Evolutionary conservation across 2,329 filamentous ascomycete genomes (phyloP).

Genomic region (Colletotrichum sublineola): DNA sequence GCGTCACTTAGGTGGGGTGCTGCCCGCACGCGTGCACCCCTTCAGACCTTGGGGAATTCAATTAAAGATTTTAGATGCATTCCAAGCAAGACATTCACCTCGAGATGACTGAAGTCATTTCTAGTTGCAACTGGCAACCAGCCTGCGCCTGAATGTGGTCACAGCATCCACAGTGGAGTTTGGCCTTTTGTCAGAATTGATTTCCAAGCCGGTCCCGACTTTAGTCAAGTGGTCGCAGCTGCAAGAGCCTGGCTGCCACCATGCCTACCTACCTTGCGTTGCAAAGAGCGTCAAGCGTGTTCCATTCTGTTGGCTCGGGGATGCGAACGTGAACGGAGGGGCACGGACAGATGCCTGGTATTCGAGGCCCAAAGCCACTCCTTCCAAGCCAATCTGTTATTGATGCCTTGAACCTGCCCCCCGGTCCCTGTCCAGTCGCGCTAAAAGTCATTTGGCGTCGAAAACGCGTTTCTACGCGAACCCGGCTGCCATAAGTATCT

Average conservation of each 20-base stretch:
- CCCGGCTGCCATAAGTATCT: conserved; percentile 40
- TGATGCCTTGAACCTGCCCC: conserved; percentile 42
- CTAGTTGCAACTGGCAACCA: conserved; percentile 32
- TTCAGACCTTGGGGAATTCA: not conserved
- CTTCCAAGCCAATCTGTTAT: conserved; percentile 30
- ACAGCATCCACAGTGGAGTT: conserved; percentile 30
- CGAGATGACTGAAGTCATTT: conserved; percentile 14
- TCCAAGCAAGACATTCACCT: conserved; percentile 4
- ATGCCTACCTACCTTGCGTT: not conserved
- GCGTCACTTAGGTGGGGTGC: conserved; percentile 5
- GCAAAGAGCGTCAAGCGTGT: conserved; percentile 9
- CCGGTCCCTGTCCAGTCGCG: conserved; percentile 34
- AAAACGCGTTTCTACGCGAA: conserved; percentile 42
- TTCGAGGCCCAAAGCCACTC: not conserved
- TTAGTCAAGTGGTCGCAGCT: conserved; percentile 36
- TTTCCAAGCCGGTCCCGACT: conserved; percentile 29
- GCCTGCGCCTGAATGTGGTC: conserved; percentile 3
- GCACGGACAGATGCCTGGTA: conserved; percentile 34
- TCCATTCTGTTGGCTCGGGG: conserved; percentile 38
- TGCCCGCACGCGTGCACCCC: conserved; percentile 6
- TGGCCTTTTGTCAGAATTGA: conserved; percentile 17
- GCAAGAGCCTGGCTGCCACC: conserved; percentile 7
- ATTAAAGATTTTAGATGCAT: not conserved
- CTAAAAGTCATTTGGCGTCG: conserved; percentile 40
- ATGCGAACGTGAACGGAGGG: conserved; percentile 41